These are phyloP conservation scores for Discostella stelligeroides DNA, from an alignment of 108 stramenopile genomes.

Conservation along the genomic window DNA sequence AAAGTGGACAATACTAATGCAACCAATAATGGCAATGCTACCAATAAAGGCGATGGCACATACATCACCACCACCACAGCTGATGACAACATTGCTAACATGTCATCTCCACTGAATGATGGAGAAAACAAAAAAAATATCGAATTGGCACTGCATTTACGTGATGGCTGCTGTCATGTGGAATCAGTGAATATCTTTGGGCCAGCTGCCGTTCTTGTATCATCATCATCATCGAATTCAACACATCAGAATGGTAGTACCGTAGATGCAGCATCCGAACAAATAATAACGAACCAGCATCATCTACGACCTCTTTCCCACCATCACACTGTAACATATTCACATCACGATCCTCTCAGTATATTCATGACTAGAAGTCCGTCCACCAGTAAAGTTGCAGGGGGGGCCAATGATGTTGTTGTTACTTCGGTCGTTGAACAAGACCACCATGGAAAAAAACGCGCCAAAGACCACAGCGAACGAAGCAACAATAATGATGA, in stretches of 20 bases:
- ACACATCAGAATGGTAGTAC: too few relatives aligned
- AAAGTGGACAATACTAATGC: not conserved
- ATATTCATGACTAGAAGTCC: slow-evolving; percentile 39
- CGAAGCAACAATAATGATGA: not conserved
- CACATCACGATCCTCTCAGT: slow-evolving; percentile 45
- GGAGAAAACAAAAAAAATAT: slow-evolving; percentile 14
- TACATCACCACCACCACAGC: too few relatives aligned
- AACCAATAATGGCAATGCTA: not conserved
- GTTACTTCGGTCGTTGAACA: too few relatives aligned
- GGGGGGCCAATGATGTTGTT: not conserved
- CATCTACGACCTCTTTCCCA: slow-evolving; percentile 24
- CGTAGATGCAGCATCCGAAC: not conserved
- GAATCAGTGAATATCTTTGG: slow-evolving; percentile 40
- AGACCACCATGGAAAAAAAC: too few relatives aligned
- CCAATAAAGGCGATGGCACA: too few relatives aligned
- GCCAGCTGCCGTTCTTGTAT: not conserved
- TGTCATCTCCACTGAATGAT: too few relatives aligned
- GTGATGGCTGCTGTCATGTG: slow-evolving; percentile 43
- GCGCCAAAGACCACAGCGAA: too few relatives aligned
- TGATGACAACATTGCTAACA: too few relatives aligned
- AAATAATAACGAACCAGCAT: slow-evolving; percentile 5
- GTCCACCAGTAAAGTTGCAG: not conserved
- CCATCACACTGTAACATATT: slow-evolving; percentile 31
- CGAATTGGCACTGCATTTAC: slow-evolving; percentile 37
- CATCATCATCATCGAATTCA: too few relatives aligned